These are phyloP conservation scores for Arthromyces matolae DNA, from an alignment of 768 basidiomycete genomes.

Conservation along the genomic window DNA sequence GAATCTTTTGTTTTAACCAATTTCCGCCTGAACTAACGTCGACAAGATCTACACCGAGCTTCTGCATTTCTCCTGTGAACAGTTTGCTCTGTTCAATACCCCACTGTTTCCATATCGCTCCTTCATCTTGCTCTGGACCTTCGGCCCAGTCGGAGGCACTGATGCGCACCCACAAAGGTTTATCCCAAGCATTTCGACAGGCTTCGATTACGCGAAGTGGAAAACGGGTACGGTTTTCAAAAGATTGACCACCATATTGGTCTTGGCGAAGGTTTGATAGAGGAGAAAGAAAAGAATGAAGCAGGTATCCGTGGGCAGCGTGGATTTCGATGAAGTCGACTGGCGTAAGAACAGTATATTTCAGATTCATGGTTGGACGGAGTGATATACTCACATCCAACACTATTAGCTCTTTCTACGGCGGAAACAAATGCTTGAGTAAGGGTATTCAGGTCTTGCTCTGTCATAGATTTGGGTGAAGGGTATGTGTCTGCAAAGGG, in stretches of 20 bases:
- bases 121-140: slow-evolving; percentile 49
- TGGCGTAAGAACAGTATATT: slow-evolving; percentile 17
- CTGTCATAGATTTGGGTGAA: slow-evolving; percentile 54
- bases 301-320: slow-evolving; percentile 67
- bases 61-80: slow-evolving; percentile 50
- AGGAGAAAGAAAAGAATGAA: slow-evolving; percentile 68
- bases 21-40: slow-evolving; percentile 71
- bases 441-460: slow-evolving; percentile 50
- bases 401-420: slow-evolving; percentile 48
- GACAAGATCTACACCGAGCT: slow-evolving; percentile 71
- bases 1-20: slow-evolving; percentile 57
- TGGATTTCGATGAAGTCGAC: slow-evolving; percentile 75
- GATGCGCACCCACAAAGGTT: slow-evolving; percentile 70
- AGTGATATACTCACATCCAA: slow-evolving; percentile 49
- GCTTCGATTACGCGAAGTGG: slow-evolving; percentile 53
- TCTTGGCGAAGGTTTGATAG: slow-evolving; percentile 72
- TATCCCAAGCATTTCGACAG: slow-evolving; percentile 57
- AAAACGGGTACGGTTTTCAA: slow-evolving; percentile 72
- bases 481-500: slow-evolving; percentile 52
- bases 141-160: slow-evolving; percentile 67
- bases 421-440: slow-evolving; percentile 60
- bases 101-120: slow-evolving; percentile 64
- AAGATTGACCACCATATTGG: slow-evolving; percentile 60
- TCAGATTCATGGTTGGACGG: neutral
- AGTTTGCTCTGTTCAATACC: slow-evolving; percentile 74